A percentile compares a stretch with the other conserved stretches of the same genome.
These are phyloP conservation scores for Quercus alba DNA, from an alignment of 306 rosid genomes.

Conservation along the genomic window DNA sequence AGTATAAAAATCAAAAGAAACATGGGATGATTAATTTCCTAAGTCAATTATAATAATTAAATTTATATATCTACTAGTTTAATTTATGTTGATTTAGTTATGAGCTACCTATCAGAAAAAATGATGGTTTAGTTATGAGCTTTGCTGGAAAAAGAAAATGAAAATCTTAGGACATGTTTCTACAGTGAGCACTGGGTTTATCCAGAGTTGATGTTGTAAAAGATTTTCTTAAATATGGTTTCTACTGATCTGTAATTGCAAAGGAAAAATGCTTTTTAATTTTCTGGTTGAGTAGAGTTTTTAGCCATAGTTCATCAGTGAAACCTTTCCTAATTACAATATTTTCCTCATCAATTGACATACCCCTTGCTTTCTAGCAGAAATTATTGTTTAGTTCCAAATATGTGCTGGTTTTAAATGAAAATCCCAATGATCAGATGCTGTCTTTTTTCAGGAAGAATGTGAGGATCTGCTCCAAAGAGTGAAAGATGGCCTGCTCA, in stretches of 20 bases:
- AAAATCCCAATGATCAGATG: neutral
- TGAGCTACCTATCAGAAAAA: neutral
- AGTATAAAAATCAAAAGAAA: neutral
- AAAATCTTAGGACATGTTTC: constrained; percentile 12
- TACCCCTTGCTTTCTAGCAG: neutral
- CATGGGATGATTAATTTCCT: neutral
- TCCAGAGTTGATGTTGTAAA: constrained; percentile 5
- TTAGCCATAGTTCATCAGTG: neutral
- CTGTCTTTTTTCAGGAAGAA: constrained; percentile 66
- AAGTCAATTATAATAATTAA: neutral
- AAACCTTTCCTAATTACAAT: neutral
- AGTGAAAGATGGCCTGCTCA: constrained; percentile 53
- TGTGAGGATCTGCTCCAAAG: constrained; percentile 59
- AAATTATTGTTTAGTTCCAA: neutral
- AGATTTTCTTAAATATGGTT: neutral
- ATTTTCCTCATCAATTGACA: neutral
- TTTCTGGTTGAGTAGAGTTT: constrained; percentile 1
- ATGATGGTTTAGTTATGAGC: constrained; percentile 1
- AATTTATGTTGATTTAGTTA: constrained; percentile 8
- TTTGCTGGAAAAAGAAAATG: neutral
- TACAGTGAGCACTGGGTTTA: neutral
- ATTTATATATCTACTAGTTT: neutral
- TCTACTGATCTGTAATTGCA: constrained; percentile 7
- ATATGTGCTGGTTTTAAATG: constrained; percentile 1
- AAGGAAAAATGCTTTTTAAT: neutral